Evolutionary conservation across 225 moss, liverwort and hornwort species (phyloP).

Genomic region (Ulota crispa): DNA sequence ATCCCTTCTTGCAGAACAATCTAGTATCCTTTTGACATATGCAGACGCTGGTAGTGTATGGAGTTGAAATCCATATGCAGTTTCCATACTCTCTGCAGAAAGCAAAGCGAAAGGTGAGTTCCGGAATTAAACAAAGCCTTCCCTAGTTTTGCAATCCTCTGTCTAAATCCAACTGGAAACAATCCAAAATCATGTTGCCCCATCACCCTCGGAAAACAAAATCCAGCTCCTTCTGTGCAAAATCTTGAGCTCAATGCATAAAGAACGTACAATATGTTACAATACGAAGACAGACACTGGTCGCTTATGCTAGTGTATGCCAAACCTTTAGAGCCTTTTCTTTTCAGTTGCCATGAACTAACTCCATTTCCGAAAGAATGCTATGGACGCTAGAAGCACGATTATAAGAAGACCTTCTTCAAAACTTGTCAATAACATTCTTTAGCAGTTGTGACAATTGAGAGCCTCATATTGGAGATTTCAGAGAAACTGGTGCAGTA

Average conservation of each 20-base stretch:
- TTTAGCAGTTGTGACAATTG: not conserved
- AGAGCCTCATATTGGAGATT: not conserved
- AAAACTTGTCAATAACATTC: not conserved
- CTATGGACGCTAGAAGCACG: not conserved
- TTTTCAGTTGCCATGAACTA: no score
- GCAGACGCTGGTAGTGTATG: not conserved
- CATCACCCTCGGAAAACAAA: not conserved
- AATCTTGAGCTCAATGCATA: not conserved
- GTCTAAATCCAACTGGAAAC: not conserved
- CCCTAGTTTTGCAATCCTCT: not conserved
- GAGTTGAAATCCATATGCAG: not conserved
- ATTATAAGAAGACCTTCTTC: not conserved
- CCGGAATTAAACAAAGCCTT: no score
- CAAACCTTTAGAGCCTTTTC: no score
- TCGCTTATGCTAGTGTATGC: no score
- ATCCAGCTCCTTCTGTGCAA: not conserved
- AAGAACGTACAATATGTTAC: not conserved
- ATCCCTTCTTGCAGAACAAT: not conserved
- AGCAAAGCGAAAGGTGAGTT: not conserved
- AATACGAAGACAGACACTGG: no score
- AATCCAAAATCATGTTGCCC: no score
- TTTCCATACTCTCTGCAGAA: constrained; percentile 13
- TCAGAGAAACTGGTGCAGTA: no score
- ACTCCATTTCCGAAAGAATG: no score
- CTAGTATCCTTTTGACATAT: not conserved